Evolutionary conservation across 148 eudicot genomes (phyloP).

Genomic region (Polygonum maritimum): DNA sequence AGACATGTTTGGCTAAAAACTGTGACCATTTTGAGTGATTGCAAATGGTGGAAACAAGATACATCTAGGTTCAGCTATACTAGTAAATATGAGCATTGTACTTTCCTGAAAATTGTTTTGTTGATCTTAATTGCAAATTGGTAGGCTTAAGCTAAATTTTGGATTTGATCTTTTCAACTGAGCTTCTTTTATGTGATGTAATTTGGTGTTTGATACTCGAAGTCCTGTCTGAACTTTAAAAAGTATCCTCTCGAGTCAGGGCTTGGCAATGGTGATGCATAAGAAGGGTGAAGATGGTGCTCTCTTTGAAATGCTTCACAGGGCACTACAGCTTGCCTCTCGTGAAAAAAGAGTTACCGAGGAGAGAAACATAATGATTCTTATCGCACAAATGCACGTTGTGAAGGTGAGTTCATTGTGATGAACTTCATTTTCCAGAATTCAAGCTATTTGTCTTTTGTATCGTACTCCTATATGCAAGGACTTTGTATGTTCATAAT

Average conservation of each 20-base stretch:
- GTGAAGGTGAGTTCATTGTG: conserved; percentile 45
- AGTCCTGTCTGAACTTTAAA: background rate
- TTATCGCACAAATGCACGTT: conserved; percentile 84
- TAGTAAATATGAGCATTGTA: background rate
- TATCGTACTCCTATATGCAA: background rate
- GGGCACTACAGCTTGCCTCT: conserved; percentile 56
- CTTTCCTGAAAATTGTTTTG: background rate
- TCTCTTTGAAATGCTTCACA: conserved; percentile 72
- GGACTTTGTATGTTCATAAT: background rate
- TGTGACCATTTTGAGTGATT: background rate
- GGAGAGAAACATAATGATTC: conserved; percentile 82
- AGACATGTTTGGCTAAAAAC: background rate
- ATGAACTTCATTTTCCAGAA: background rate
- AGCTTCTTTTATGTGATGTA: background rate
- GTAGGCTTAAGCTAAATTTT: background rate
- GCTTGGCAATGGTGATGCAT: conserved; percentile 98
- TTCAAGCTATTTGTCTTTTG: background rate
- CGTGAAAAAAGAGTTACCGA: conserved; percentile 54
- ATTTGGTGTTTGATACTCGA: background rate
- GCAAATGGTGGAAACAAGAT: background rate
- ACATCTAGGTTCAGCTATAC: background rate
- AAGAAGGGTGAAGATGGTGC: conserved; percentile 79
- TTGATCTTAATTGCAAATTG: background rate
- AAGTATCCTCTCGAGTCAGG: conserved; percentile 29
- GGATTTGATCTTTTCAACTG: background rate